Evolutionary conservation across 768 basidiomycete species (phyloP).

Genomic region (Mycena galericulata): DNA sequence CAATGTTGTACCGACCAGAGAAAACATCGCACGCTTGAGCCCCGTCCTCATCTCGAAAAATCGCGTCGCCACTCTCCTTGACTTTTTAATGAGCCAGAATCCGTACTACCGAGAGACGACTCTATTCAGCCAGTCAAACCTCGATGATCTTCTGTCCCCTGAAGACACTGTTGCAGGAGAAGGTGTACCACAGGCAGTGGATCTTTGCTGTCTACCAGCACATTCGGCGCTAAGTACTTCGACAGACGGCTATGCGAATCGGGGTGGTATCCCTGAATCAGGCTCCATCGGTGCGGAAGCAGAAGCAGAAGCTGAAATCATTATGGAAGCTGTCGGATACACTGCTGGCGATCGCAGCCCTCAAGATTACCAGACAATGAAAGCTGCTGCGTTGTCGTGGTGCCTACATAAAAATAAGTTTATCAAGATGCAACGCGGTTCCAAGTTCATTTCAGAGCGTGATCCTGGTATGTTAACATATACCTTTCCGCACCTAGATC

Average conservation of each 20-base stretch:
- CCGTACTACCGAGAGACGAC: background rate
- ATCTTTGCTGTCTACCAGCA: background rate
- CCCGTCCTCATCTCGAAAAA: background rate
- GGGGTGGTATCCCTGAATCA: background rate
- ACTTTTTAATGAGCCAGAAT: background rate
- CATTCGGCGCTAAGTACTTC: background rate
- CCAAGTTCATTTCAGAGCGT: background rate
- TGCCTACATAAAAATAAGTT: background rate
- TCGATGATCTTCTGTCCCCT: background rate
- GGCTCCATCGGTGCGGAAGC: background rate
- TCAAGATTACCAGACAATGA: background rate
- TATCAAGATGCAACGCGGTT: background rate
- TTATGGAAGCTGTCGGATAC: background rate
- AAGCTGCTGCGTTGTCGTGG: background rate
- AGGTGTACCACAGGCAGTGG: background rate
- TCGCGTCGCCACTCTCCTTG: background rate
- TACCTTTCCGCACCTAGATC: too few relatives aligned
- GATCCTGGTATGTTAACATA: too few relatives aligned
- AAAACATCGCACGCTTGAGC: background rate
- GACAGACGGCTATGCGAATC: background rate
- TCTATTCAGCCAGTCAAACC: background rate
- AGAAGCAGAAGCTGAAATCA: background rate
- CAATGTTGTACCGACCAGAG: background rate
- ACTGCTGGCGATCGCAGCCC: background rate
- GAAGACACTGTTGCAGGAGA: background rate